phyloP scores from a whole-genome alignment of 2,329 filamentous ascomycete species.

The Monilinia fructicola region DNA sequence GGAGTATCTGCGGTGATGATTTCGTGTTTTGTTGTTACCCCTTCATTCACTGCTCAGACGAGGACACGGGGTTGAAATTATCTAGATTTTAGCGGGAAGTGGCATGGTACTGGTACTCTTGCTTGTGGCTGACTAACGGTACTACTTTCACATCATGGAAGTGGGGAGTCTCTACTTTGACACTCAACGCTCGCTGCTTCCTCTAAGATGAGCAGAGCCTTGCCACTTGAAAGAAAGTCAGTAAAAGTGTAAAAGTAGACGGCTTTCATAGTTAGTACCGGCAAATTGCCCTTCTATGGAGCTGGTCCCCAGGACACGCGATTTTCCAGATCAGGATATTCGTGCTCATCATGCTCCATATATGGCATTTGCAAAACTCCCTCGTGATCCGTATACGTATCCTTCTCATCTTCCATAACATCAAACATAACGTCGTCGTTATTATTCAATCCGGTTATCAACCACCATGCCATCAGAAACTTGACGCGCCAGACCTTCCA shows the following conservation, averaged over 20 bases:
- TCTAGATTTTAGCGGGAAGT: no score
- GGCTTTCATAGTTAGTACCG: neutral
- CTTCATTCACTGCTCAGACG: no score
- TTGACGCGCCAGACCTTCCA: conserved; percentile 15
- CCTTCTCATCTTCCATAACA: neutral
- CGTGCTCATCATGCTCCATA: conserved; percentile 12
- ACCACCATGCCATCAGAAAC: conserved; percentile 7
- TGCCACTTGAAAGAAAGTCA: neutral
- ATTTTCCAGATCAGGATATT: conserved; percentile 5
- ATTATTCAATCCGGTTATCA: neutral
- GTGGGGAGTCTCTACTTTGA: no score
- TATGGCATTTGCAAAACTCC: conserved; percentile 9
- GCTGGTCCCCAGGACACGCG: neutral
- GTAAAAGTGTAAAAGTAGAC: neutral
- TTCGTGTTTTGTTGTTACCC: no score
- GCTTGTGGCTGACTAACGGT: no score
- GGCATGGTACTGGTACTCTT: no score
- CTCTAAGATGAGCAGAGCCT: neutral
- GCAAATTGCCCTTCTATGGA: neutral
- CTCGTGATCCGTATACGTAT: neutral
- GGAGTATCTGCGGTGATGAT: no score
- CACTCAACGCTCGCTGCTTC: no score
- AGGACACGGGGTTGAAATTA: no score
- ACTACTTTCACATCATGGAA: no score
- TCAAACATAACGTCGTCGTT: neutral